Base-by-base conservation (phyloP, 148 eudicot genomes). In the Persicaria tinctoria region DNA sequence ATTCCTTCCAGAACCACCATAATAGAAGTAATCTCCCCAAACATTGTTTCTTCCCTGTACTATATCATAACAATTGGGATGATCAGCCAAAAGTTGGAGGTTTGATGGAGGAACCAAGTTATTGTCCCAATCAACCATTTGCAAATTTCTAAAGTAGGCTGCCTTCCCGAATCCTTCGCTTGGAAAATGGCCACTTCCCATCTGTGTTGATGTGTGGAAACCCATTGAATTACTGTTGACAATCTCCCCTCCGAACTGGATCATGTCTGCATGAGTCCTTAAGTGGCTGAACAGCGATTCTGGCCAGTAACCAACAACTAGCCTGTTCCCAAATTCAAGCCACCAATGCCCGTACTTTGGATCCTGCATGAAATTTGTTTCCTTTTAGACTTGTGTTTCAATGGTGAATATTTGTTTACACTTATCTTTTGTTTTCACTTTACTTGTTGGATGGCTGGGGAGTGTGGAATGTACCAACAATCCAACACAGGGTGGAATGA, bases 331-430 rank as follows among this genome's bases (percentile, higher is more conserved):
- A 51, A 92, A 86, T 72, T 96, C 81, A 0, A 96, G 97, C 99
- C 99, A 96, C 99, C 99, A 96, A 68, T 96, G 91, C 56, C 97
- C 99, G 46, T 87, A 93, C 80, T 88, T 90, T 16, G 99, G 99
- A 79, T 96, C 99, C 99, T 96, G 83, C 46, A 80, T 46, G 2
- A 27, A 11, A 60, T 63, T 62, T 62, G 2, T 56, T 16, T 17
- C 32, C 63, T 18, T 57, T 57, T 16, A 57, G 68, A 63, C 3
- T 27, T 32, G 44, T 62, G 27, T 32, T 32, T 4, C 66, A 60
- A 10, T 5, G 49, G 66, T 10, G 68, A 54, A 68, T 47, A 73
- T 51, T 51, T 12, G n/a, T 51, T 51, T 13, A 51, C 41, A 32
- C 17, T 51, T 51, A 8, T 11, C 7, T 14, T 4, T 55, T 55